These are phyloP conservation scores for Diophrys sp. DNA, from an alignment of 73 alveolate genomes.

Conservation along the genomic window DNA sequence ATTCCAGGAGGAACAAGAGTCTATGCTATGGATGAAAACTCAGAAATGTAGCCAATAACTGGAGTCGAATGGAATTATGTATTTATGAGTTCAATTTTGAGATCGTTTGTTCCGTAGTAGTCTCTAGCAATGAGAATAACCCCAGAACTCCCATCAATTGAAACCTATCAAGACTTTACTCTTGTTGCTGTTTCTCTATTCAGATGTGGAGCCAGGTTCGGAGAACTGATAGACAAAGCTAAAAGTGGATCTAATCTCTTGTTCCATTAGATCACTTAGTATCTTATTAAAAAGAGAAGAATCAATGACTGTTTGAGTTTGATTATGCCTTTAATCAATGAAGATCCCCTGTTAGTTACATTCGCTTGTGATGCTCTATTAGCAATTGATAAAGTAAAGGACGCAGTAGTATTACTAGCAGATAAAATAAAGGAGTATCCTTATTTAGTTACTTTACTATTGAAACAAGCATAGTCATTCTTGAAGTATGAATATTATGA, in stretches of 20 bases:
- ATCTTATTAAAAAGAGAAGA: constrained; percentile 54
- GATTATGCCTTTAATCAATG: neutral
- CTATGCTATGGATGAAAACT: constrained; percentile 47
- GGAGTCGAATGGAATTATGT: constrained; percentile 73
- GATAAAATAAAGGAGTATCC: constrained; percentile 55
- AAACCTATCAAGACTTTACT: constrained; percentile 36
- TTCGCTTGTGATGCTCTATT: constrained; percentile 39
- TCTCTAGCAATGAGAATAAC: constrained; percentile 27
- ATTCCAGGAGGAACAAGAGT: constrained; percentile 82
- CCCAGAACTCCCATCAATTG: constrained; percentile 31
- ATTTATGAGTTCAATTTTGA: constrained; percentile 74
- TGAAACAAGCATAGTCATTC: constrained; percentile 58
- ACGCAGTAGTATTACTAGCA: constrained; percentile 41
- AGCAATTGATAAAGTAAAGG: constrained; percentile 46
- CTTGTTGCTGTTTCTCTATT: constrained; percentile 40
- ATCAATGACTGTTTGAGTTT: constrained; percentile 28
- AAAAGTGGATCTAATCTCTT: constrained; percentile 49
- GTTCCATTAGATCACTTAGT: constrained; percentile 44
- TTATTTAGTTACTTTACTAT: constrained; percentile 47
- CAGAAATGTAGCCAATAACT: constrained; percentile 25
- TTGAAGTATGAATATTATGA: constrained; percentile 46
- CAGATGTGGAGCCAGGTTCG: constrained; percentile 32
- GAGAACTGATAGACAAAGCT: constrained; percentile 58
- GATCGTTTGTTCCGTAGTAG: constrained; percentile 63
- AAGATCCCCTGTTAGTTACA: constrained; percentile 57